phyloP scores from a whole-genome alignment of 305 asterid species.

The Fraxinus greggii region DNA sequence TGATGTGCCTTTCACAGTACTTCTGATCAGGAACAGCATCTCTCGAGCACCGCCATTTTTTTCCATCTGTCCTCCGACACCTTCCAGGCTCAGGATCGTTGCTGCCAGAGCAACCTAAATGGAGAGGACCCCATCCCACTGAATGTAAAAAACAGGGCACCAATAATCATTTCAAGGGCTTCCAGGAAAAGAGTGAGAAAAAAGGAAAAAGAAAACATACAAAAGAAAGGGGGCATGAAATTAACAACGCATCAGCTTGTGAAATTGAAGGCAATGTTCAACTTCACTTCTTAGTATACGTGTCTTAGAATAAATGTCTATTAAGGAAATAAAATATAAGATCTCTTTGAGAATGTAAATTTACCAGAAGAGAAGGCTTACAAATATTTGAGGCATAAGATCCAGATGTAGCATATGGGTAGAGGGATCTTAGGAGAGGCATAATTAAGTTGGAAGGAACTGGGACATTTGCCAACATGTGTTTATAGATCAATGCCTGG shows the following conservation, averaged over 20 bases:
- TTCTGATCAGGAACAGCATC: conserved; percentile 96
- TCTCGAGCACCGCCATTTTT: conserved; percentile 99
- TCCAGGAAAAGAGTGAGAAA: background rate
- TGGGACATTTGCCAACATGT: conserved; percentile 64
- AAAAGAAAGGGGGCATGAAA: background rate
- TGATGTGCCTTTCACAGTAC: conserved; percentile 97
- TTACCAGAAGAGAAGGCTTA: conserved; percentile 30
- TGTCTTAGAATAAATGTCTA: background rate
- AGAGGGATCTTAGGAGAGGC: conserved; percentile 66
- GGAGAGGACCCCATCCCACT: conserved; percentile 91
- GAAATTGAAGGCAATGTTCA: background rate
- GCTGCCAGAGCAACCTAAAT: conserved; percentile 74
- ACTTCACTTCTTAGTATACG: background rate
- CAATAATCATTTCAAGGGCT: background rate
- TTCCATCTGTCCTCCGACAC: conserved; percentile 97
- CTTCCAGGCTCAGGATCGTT: conserved; percentile 94
- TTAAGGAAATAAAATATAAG: background rate
- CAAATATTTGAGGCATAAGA: conserved; percentile 58
- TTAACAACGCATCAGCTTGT: background rate
- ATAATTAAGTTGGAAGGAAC: conserved; percentile 60
- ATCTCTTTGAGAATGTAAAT: background rate
- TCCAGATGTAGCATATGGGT: conserved; percentile 54
- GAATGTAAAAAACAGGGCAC: conserved; percentile 1
- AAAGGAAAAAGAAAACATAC: background rate
- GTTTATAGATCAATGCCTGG: conserved; percentile 24